Percentiles rank a stretch among this genome's conserved stretches.
Evolutionary conservation across 495 filamentous ascomycete genomes (phyloP).

Genomic region (Neurospora tetraspora): DNA sequence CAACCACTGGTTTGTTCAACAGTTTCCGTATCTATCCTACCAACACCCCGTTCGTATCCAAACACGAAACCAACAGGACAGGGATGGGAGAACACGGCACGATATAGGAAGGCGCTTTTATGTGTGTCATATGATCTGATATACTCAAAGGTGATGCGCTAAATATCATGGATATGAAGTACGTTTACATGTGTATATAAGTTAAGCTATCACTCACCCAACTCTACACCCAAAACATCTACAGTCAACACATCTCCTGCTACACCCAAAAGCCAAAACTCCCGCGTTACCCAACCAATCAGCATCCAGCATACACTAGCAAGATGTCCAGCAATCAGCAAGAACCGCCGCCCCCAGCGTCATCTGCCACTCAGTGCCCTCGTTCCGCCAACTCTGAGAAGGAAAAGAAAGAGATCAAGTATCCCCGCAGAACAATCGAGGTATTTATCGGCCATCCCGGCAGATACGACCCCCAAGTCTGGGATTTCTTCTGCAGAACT

Average conservation of each 20-base stretch:
- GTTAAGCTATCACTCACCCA: not conserved
- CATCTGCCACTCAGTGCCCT: not conserved
- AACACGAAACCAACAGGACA: too few relatives aligned
- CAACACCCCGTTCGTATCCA: too few relatives aligned
- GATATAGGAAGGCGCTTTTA: too few relatives aligned
- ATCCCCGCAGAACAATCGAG: not conserved
- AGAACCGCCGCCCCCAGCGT: not conserved
- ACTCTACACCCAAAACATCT: not conserved
- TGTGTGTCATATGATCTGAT: too few relatives aligned
- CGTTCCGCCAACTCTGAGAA: not conserved
- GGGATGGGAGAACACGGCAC: too few relatives aligned
- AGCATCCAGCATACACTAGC: not conserved
- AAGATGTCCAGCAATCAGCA: not conserved
- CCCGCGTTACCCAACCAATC: not conserved
- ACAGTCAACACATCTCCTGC: not conserved
- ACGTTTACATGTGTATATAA: too few relatives aligned
- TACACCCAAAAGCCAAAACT: not conserved
- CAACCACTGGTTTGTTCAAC: too few relatives aligned
- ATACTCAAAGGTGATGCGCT: too few relatives aligned
- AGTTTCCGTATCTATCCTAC: too few relatives aligned
- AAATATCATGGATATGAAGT: too few relatives aligned
- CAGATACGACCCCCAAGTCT: too few relatives aligned
- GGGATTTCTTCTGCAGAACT: not conserved
- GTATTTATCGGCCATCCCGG: too few relatives aligned
- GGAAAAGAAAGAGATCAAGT: not conserved